Evolutionary conservation across 305 asterid genomes (phyloP).

Genomic region (Salvia sclarea): DNA sequence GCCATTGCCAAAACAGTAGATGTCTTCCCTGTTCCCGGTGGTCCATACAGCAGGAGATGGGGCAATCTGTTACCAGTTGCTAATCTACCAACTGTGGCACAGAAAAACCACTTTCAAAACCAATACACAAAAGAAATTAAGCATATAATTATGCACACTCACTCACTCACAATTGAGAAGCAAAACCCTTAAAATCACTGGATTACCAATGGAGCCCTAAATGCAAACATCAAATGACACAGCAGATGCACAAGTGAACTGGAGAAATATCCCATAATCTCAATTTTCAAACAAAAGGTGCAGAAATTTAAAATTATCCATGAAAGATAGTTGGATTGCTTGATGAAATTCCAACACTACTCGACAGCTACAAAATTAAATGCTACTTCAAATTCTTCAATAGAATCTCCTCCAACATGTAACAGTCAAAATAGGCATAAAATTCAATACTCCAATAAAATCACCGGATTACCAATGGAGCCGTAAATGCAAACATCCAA

Average conservation of each 20-base stretch:
- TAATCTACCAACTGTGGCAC: slow-evolving; percentile 75
- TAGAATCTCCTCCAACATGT: too few species aligned
- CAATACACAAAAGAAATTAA: slow-evolving; percentile 10
- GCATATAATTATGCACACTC: background rate
- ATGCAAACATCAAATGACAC: background rate
- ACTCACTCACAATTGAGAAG: background rate
- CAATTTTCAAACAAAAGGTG: background rate
- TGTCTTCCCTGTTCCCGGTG: slow-evolving; percentile 99
- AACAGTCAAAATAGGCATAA: too few species aligned
- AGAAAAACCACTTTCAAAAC: slow-evolving; percentile 18
- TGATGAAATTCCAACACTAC: background rate
- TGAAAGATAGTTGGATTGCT: background rate
- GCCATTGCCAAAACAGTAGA: slow-evolving; percentile 92
- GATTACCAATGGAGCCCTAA: background rate
- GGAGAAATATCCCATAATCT: slow-evolving; percentile 2
- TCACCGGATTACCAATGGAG: background rate
- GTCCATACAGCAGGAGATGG: slow-evolving; percentile 92
- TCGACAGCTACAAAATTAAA: background rate
- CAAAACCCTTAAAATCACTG: background rate
- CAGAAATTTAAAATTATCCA: background rate
- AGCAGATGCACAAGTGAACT: slow-evolving; percentile 3
- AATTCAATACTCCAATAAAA: background rate
- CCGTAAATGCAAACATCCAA: background rate
- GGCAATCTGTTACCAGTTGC: slow-evolving; percentile 86
- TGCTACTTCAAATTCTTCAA: slow-evolving; percentile 18